A percentile compares a stretch with the other conserved stretches of the same genome.
Conservation (phyloP, 1,139 yeast genomes). For the Hyphopichia wangnamkhiaoensis region DNA sequence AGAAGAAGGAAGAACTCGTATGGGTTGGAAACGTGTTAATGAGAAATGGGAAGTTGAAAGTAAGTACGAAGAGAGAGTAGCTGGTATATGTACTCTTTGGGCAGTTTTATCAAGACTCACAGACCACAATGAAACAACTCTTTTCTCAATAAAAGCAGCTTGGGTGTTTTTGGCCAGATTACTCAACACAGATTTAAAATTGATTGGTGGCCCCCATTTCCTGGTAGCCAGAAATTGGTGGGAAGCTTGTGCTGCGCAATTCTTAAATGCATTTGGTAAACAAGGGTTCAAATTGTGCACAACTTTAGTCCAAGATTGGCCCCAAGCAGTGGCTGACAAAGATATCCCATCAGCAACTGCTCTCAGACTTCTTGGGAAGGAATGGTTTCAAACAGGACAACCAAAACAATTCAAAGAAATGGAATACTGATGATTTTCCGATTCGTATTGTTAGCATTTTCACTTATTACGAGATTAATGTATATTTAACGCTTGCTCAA, state of each 20-base stretch:
- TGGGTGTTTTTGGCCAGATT: slow-evolving; percentile 79
- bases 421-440: slow-evolving; percentile 32
- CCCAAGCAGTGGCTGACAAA: slow-evolving; percentile 46
- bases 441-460: not conserved
- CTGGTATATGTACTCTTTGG: slow-evolving; percentile 83
- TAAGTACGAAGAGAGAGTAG: slow-evolving; percentile 78
- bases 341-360: slow-evolving; percentile 79
- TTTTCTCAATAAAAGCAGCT: slow-evolving; percentile 44
- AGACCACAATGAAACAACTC: slow-evolving; percentile 15
- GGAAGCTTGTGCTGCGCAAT: slow-evolving; percentile 73
- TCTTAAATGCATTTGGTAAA: slow-evolving; percentile 57
- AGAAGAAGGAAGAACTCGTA: slow-evolving; percentile 74
- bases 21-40: slow-evolving; percentile 84
- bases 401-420: slow-evolving; percentile 53
- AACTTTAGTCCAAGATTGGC: slow-evolving; percentile 45
- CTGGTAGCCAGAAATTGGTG: slow-evolving; percentile 83
- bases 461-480: no score
- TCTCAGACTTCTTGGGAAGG: slow-evolving; percentile 73
- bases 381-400: slow-evolving; percentile 53
- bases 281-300: slow-evolving; percentile 69
- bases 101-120: slow-evolving; percentile 62
- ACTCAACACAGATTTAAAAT: slow-evolving; percentile 52
- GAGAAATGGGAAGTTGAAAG: slow-evolving; percentile 76
- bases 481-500: no score
- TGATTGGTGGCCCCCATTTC: slow-evolving; percentile 69